Conservation (phyloP, 1,284 basidiomycete genomes). For the Cutaneotrichosporon mucoides region DNA sequence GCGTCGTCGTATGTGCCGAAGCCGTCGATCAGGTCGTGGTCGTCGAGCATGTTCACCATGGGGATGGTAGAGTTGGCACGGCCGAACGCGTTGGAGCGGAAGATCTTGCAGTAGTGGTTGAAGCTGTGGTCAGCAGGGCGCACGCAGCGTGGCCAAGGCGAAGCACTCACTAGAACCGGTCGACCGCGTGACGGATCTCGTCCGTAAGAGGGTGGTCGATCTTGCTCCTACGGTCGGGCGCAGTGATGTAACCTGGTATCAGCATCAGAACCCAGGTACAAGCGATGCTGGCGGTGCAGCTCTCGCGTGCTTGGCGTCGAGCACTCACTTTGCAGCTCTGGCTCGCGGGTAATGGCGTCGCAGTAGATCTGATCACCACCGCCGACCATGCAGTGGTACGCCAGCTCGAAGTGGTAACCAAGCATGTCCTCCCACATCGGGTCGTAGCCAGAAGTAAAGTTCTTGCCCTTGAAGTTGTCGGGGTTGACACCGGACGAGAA, state of each 20-base stretch:
- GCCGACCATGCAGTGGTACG: slow-evolving; percentile 67
- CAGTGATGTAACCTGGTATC: slow-evolving; percentile 70
- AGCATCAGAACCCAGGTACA: neutral
- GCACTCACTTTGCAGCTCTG: slow-evolving; percentile 49
- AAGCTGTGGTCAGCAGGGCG: slow-evolving; percentile 51
- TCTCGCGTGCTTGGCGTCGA: no score
- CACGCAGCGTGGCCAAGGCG: no score
- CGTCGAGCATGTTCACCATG: slow-evolving; percentile 67
- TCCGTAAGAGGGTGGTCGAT: slow-evolving; percentile 61
- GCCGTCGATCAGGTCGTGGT: slow-evolving; percentile 72
- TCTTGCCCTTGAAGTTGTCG: slow-evolving; percentile 52
- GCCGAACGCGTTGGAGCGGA: slow-evolving; percentile 86
- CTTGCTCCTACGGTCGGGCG: slow-evolving; percentile 62
- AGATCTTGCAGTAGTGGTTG: slow-evolving; percentile 83
- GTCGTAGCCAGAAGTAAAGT: slow-evolving; percentile 62
- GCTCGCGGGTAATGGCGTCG: slow-evolving; percentile 51
- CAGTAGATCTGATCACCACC: slow-evolving; percentile 53
- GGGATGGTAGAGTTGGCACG: slow-evolving; percentile 76
- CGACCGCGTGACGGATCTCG: slow-evolving; percentile 73
- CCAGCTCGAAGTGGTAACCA: slow-evolving; percentile 67
- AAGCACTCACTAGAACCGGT: slow-evolving; percentile 57
- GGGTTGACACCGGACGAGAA: slow-evolving; percentile 53
- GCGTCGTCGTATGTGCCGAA: slow-evolving; percentile 80
- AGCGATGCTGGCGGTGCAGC: no score
- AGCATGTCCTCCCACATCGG: slow-evolving; percentile 92